A percentile compares a stretch with the other conserved stretches of the same genome.
phyloP scores from a whole-genome alignment of 2,329 filamentous ascomycete genomes.

The Pestalotiopsis sp. region DNA sequence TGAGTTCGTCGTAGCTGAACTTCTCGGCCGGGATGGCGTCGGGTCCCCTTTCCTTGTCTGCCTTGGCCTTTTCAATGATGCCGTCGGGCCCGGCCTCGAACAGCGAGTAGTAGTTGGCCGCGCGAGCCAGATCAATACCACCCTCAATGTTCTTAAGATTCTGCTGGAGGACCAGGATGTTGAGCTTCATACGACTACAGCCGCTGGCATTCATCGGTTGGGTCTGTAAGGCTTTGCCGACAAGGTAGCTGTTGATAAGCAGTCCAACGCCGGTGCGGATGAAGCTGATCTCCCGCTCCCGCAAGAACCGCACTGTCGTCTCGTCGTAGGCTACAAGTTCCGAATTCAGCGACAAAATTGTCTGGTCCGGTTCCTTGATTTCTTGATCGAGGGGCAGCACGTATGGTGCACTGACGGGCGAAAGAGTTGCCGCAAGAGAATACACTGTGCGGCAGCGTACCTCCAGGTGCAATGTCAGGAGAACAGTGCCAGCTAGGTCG shows the following conservation, averaged over 20 bases:
- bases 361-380: slow-evolving; percentile 76
- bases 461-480: slow-evolving; percentile 87
- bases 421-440: slow-evolving; percentile 69
- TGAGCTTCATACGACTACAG: slow-evolving; percentile 85
- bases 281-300: slow-evolving; percentile 71
- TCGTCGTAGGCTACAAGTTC: slow-evolving; percentile 89
- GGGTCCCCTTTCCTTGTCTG: slow-evolving; percentile 34
- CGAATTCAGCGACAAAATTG: slow-evolving; percentile 81
- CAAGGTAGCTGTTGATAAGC: slow-evolving; percentile 79
- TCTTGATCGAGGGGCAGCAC: slow-evolving; percentile 67
- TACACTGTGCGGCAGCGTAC: slow-evolving; percentile 84
- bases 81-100: slow-evolving; percentile 68
- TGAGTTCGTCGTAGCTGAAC: slow-evolving; percentile 69
- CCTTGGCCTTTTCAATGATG: slow-evolving; percentile 65
- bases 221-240: slow-evolving; percentile 71
- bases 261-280: slow-evolving; percentile 76
- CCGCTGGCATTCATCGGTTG: slow-evolving; percentile 84
- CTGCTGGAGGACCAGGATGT: slow-evolving; percentile 93
- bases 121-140: slow-evolving; percentile 64
- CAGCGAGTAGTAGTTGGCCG: slow-evolving; percentile 70
- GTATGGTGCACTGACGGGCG: slow-evolving; percentile 62
- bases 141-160: slow-evolving; percentile 92
- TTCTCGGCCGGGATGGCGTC: slow-evolving; percentile 36
- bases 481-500: slow-evolving; percentile 75
- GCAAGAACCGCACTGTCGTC: slow-evolving; percentile 73